Conservation (phyloP, 1,284 basidiomycete genomes). For the Moesziomyces parantarcticus region DNA sequence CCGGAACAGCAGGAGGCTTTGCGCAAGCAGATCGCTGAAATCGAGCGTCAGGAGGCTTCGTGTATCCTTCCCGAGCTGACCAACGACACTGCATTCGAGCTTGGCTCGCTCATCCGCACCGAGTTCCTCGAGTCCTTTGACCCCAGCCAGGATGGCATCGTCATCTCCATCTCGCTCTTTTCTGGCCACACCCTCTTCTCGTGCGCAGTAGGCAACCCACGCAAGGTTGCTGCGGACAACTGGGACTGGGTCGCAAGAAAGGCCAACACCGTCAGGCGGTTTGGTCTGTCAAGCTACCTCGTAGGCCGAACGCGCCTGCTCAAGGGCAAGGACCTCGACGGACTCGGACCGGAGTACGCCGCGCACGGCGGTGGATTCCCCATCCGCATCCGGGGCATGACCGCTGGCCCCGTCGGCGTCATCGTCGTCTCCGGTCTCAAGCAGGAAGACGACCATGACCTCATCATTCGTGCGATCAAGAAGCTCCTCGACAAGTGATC, state of each 20-base stretch:
- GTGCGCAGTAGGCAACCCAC: conserved; percentile 34
- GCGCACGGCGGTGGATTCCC: conserved; percentile 55
- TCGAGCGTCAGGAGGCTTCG: conserved; percentile 28
- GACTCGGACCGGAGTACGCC: conserved; percentile 47
- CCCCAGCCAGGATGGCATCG: conserved; percentile 29
- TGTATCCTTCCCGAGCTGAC: conserved; percentile 22
- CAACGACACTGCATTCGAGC: conserved; percentile 39
- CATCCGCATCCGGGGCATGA: conserved; percentile 21
- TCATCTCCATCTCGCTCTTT: conserved; percentile 46
- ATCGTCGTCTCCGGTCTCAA: conserved; percentile 46
- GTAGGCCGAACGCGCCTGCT: conserved; percentile 36
- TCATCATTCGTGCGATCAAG: conserved; percentile 28
- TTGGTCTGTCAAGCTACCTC: conserved; percentile 34
- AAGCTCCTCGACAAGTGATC: conserved; percentile 1
- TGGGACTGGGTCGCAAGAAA: conserved; percentile 53
- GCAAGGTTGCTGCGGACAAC: conserved; percentile 40
- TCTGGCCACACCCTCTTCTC: conserved; percentile 48
- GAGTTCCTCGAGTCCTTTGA: conserved; percentile 20
- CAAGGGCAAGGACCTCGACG: conserved; percentile 43
- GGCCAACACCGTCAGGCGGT: conserved; percentile 45
- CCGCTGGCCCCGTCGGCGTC: conserved; percentile 29
- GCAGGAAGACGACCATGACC: conserved; percentile 50
- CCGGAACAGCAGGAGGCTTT: background rate
- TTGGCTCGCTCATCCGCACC: conserved; percentile 39
- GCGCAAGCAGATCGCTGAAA: conserved; percentile 12